phyloP scores from a whole-genome alignment of 129 eudicot species.

The Arctium lappa region DNA sequence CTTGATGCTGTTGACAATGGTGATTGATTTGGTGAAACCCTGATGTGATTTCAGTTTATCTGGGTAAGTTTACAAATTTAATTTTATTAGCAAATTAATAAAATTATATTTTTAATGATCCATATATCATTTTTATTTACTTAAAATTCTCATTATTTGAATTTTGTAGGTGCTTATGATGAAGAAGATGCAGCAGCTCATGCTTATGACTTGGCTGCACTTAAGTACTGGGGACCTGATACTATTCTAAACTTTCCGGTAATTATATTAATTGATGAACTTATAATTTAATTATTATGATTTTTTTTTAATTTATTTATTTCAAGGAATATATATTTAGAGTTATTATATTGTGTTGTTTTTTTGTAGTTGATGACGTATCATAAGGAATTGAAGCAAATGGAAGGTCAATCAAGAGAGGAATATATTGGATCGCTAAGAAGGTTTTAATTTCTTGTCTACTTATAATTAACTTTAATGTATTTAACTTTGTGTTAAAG shows the following conservation, averaged over 20 bases:
- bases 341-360: not conserved
- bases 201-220: conserved; percentile 84
- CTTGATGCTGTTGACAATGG: conserved; percentile 14
- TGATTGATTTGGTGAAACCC: conserved; percentile 17
- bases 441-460: conserved; percentile 31
- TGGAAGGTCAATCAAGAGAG: conserved; percentile 81
- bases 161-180: conserved; percentile 68
- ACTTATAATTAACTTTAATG: not conserved
- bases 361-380: conserved; percentile 50
- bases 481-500: not conserved
- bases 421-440: conserved; percentile 84
- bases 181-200: conserved; percentile 90
- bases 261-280: not conserved
- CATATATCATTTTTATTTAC: not conserved
- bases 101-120: not conserved
- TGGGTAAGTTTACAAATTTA: conserved; percentile 45
- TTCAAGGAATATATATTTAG: not conserved
- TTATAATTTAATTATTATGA: not conserved
- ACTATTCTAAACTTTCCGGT: conserved; percentile 87
- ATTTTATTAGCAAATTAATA: not conserved
- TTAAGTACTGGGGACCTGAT: conserved; percentile 77
- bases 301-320: not conserved
- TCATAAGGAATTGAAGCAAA: conserved; percentile 58
- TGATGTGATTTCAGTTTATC: conserved; percentile 65
- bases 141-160: not conserved